Evolutionary conservation across 108 stramenopile genomes (phyloP).

Genomic region (Hondaea fermentalgiana): DNA sequence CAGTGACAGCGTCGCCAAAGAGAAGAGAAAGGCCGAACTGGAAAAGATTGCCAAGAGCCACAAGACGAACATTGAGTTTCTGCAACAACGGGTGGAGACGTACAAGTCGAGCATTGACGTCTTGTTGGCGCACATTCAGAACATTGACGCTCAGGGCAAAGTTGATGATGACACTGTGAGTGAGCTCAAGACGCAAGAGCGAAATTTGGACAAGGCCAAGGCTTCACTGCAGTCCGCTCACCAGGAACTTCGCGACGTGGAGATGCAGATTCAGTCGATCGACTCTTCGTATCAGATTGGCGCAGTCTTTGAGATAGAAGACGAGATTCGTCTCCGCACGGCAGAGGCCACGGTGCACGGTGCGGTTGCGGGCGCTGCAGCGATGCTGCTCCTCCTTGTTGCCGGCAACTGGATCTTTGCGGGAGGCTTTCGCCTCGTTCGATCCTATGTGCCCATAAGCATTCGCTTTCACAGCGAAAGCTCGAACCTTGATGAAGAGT

Average conservation of each 20-base stretch:
- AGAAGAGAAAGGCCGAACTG: not conserved
- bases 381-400: not conserved
- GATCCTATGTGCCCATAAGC: not conserved
- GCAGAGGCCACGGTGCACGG: slow-evolving; percentile 8
- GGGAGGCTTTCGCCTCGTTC: not conserved
- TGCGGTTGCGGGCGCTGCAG: slow-evolving; percentile 1
- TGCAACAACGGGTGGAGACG: not conserved
- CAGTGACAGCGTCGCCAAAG: not conserved
- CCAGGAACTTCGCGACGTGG: not conserved
- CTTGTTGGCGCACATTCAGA: not conserved
- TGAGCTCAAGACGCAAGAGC: not conserved
- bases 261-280: not conserved
- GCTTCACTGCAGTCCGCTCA: not conserved
- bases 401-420: slow-evolving; percentile 5
- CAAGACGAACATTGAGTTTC: not conserved
- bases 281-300: not conserved
- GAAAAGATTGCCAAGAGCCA: not conserved
- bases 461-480: not conserved
- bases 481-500: not conserved
- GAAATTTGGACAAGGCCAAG: not conserved
- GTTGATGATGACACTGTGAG: not conserved
- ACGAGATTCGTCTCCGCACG: not conserved
- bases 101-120: not conserved
- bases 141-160: not conserved
- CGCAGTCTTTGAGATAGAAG: not conserved